Percentiles rank a stretch among this genome's conserved stretches.
These are phyloP conservation scores for Mortierella sp. DNA, from an alignment of 371 early-diverging fungal genomes.

Conservation along the genomic window DNA sequence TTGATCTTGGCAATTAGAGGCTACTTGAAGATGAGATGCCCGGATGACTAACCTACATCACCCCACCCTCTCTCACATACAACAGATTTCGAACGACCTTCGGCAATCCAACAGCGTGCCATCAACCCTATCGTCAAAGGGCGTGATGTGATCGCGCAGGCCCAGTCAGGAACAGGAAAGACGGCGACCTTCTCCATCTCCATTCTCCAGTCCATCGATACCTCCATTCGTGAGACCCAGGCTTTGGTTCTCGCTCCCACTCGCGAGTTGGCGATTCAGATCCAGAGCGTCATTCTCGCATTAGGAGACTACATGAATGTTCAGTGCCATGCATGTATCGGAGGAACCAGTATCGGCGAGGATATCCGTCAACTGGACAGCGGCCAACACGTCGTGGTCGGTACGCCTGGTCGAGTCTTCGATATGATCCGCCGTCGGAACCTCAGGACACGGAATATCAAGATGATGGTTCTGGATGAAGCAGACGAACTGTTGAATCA, in stretches of 20 bases:
- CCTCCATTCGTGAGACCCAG: constrained; percentile 87
- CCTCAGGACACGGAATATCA: constrained; percentile 90
- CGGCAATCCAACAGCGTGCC: constrained; percentile 98
- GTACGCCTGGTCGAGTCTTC: constrained; percentile 99
- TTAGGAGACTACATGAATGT: constrained; percentile 95
- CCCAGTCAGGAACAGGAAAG: constrained; percentile 99
- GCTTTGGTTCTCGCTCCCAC: constrained; percentile 98
- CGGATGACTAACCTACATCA: too few species aligned
- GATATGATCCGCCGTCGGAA: constrained; percentile 97
- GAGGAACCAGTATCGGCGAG: constrained; percentile 94
- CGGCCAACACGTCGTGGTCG: constrained; percentile 96
- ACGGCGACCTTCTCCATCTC: constrained; percentile 99
- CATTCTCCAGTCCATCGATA: constrained; percentile 94
- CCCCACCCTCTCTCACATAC: too few species aligned
- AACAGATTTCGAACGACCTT: constrained; percentile 86
- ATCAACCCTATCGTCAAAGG: constrained; percentile 94
- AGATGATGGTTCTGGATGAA: constrained; percentile 99
- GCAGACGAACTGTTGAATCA: constrained; percentile 98
- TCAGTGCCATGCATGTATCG: constrained; percentile 96
- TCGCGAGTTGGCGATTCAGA: constrained; percentile 99
- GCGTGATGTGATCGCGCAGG: constrained; percentile 98
- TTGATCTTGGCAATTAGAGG: too few species aligned
- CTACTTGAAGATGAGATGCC: too few species aligned
- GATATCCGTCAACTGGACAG: constrained; percentile 90
- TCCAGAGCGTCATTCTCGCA: constrained; percentile 91